Evolutionary conservation across 768 basidiomycete species (phyloP), one percentile per base, ranked within the genome.

Genomic region (Lactifluus piperatus): DNA sequence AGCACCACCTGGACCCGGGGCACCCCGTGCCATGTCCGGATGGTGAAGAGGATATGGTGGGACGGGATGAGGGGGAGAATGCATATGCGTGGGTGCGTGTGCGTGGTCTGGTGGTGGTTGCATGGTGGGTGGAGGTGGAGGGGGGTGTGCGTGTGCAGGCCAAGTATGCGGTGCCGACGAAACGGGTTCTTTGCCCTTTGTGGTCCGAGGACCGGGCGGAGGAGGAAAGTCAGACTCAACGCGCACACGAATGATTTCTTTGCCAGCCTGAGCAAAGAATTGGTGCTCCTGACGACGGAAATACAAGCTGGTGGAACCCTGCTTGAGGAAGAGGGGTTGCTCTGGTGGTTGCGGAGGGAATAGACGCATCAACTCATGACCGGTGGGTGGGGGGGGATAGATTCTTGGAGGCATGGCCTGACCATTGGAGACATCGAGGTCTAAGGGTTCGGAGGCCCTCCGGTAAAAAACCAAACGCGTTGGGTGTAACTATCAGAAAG

Each of bases 311-410:
- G 88, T 89, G 3, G 86, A 81, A 0, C 83, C 83, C 2, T 79
- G 76, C 56, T 80, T 74, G 72, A 81, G 76, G 63, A 81, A 80
- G 30, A 76, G 73, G 51, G 79, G 80, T 52, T 64, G 62, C 45
- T 44, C 77, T 46, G 88, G 88, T 16, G 86, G 79, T 4, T 82
- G 74, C 5, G 88, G 79, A 0, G 88, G 88, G 68, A 90, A 91
- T 74, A 91, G 80, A 14, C 85, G 85, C 88, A 91, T 91, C 65
- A 91, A 79, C 64, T 91, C 86, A 64, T 91, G 88, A 2, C 88
- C 88, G 0, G 85, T 88, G 5, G 86, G 84, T 1, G 88, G 88
- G 0, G 85, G 80, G 18, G 88, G 88, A 68, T 82, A 87, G 63
- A 82, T 83, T 57, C 84, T 75, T 3, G 78, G 72, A 3, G 72